Percentiles rank a stretch among this genome's conserved stretches.
phyloP scores from a whole-genome alignment of 1,284 basidiomycete genomes.

The Ganoderma multipileum region DNA sequence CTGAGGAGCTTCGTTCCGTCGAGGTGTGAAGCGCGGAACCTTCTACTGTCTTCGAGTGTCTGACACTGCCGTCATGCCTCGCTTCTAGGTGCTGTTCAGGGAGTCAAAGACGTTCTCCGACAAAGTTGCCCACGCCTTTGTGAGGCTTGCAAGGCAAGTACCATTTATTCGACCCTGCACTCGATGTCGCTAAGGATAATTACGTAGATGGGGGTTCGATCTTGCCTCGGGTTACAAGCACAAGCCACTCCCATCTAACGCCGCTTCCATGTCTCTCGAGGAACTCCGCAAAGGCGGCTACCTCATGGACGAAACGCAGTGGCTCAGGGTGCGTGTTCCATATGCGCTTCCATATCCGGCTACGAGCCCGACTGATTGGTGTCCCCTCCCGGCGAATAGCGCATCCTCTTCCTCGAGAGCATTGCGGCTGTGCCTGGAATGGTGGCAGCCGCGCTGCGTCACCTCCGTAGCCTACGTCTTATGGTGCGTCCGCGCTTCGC shows the following conservation, averaged over 20 bases:
- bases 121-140: conserved; percentile 72
- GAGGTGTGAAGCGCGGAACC: conserved; percentile 49
- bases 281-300: conserved; percentile 79
- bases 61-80: conserved; percentile 1
- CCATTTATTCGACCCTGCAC: not conserved
- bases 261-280: conserved; percentile 64
- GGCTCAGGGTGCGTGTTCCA: conserved; percentile 67
- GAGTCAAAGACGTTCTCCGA: conserved; percentile 75
- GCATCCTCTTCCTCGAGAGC: conserved; percentile 89
- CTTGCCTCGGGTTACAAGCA: conserved; percentile 84
- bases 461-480: conserved; percentile 82
- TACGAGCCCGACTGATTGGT: conserved; percentile 2
- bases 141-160: conserved; percentile 60
- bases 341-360: not conserved
- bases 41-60: not conserved
- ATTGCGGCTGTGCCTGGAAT: conserved; percentile 95
- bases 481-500: conserved; percentile 59
- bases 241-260: conserved; percentile 64
- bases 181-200: not conserved
- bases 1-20: conserved; percentile 81
- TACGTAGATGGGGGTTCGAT: conserved; percentile 70
- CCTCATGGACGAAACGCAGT: conserved; percentile 75
- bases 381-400: conserved; percentile 44
- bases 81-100: conserved; percentile 69
- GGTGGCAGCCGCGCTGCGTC: conserved; percentile 89